These are phyloP conservation scores for Fusarium sp. DNA, from an alignment of 2,329 filamentous ascomycete genomes.

Conservation along the genomic window DNA sequence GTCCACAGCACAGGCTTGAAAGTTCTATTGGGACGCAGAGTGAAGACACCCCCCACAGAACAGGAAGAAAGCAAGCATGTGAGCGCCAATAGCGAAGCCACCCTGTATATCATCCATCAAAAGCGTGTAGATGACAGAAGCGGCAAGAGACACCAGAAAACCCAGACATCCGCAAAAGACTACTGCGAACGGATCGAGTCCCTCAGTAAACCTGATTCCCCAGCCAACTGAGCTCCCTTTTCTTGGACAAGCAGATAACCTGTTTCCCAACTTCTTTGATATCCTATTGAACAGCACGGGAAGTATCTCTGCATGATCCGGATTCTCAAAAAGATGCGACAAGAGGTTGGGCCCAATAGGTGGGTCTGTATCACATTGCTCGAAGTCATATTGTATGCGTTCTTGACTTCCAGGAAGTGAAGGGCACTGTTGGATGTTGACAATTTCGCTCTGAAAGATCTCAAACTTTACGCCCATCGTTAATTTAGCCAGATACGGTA, in stretches of 20 bases:
- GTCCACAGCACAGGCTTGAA: background rate
- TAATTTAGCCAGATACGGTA: accelerated
- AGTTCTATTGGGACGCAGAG: background rate
- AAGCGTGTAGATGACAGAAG: conserved; percentile 1
- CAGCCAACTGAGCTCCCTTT: conserved; percentile 8
- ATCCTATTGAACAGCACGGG: conserved; percentile 17
- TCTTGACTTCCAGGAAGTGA: background rate
- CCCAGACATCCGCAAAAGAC: conserved; percentile 1
- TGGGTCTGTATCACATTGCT: conserved; percentile 17
- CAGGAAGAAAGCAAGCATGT: conserved; percentile 5
- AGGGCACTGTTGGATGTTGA: background rate
- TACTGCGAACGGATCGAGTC: background rate
- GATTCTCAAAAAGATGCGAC: conserved; percentile 22
- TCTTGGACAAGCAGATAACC: background rate
- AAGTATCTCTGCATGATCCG: conserved; percentile 2
- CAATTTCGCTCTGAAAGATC: background rate
- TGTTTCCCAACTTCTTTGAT: background rate
- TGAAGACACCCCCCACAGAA: conserved; percentile 5
- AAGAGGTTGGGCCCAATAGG: conserved; percentile 13
- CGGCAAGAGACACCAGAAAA: background rate
- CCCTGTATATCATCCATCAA: conserved; percentile 12
- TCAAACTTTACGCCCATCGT: background rate
- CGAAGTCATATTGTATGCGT: conserved; percentile 8
- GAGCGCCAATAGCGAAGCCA: conserved; percentile 17
- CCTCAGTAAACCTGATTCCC: conserved; percentile 1